Conservation (phyloP, 1,139 yeast genomes). For the Taphrina communis region DNA sequence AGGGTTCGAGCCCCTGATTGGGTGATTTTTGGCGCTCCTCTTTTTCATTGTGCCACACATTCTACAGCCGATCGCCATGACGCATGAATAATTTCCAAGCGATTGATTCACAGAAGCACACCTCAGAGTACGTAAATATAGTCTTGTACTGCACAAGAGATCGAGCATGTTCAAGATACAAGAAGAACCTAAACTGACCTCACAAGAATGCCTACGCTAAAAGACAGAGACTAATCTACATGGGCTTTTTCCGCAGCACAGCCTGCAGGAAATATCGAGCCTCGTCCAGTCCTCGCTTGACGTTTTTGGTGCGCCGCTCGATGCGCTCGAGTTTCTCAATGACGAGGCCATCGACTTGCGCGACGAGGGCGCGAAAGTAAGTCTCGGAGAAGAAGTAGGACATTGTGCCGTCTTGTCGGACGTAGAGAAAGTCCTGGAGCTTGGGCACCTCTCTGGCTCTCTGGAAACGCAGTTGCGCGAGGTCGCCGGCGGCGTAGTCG, state of each 20-base stretch:
- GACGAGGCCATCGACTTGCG: not conserved
- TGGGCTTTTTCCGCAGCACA: slow-evolving; percentile 1
- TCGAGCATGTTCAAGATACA: too few species aligned
- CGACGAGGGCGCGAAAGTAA: slow-evolving; percentile 17
- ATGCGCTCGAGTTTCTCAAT: slow-evolving; percentile 8
- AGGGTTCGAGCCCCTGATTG: slow-evolving; percentile 20
- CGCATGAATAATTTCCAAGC: too few species aligned
- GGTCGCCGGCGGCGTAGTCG: slow-evolving; percentile 42
- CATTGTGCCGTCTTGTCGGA: slow-evolving; percentile 43
- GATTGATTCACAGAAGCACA: too few species aligned
- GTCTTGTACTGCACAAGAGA: too few species aligned
- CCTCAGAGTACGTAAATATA: too few species aligned
- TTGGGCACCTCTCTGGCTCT: slow-evolving; percentile 38
- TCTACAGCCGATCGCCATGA: too few species aligned
- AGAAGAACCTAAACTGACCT: too few species aligned
- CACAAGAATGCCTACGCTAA: not conserved
- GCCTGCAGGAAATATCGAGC: slow-evolving; percentile 31
- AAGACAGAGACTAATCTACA: not conserved
- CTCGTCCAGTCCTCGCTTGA: slow-evolving; percentile 30
- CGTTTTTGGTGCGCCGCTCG: slow-evolving; percentile 22
- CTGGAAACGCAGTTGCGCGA: slow-evolving; percentile 34
- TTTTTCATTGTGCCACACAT: too few species aligned
- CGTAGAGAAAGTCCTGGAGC: slow-evolving; percentile 36
- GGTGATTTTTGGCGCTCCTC: not conserved
- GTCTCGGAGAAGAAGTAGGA: slow-evolving; percentile 37